A percentile compares a stretch with the other conserved stretches of the same genome.
These are phyloP conservation scores for Tylopilus sp. DNA, from an alignment of 1,284 basidiomycete genomes.

Conservation along the genomic window DNA sequence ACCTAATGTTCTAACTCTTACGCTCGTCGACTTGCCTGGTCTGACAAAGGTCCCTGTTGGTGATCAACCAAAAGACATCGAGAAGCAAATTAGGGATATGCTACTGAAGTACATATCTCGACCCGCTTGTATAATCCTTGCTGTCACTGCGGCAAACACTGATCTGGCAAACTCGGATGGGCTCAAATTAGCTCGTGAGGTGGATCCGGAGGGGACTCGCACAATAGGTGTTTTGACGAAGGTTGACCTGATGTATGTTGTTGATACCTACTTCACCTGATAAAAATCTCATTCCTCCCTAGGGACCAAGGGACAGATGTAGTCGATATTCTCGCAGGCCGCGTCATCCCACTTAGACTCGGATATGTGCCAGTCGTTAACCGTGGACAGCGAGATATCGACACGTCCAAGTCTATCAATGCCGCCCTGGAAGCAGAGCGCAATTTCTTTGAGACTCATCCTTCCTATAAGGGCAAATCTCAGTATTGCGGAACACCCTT, in stretches of 20 bases:
- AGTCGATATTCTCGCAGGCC: conserved; percentile 98
- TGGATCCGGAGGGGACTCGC: conserved; percentile 95
- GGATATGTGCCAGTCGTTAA: conserved; percentile 99
- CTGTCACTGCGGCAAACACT: conserved; percentile 96
- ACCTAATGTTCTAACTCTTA: conserved; percentile 96
- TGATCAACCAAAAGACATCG: conserved; percentile 97
- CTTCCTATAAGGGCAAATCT: conserved; percentile 92
- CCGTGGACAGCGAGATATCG: conserved; percentile 97
- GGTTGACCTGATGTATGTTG: conserved; percentile 92
- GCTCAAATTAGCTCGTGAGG: conserved; percentile 95
- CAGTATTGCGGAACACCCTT: conserved; percentile 99
- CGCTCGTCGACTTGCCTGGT: conserved; percentile 97
- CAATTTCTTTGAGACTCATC: conserved; percentile 94
- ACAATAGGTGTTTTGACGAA: conserved; percentile 99
- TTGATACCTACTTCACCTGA: conserved; percentile 5
- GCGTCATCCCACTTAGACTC: conserved; percentile 92
- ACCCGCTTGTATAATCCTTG: conserved; percentile 91
- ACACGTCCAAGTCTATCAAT: conserved; percentile 85
- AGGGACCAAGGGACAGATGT: conserved; percentile 98
- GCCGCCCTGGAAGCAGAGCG: conserved; percentile 91
- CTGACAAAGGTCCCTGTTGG: conserved; percentile 97
- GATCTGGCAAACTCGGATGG: conserved; percentile 99
- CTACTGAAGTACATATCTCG: conserved; percentile 95
- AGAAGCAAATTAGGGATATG: conserved; percentile 98
- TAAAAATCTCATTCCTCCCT: conserved; percentile 22